Evolutionary conservation across 78 protist species (phyloP), one percentile per base, ranked within the genome.

Genomic region (Tieghemostelium lacteum): DNA sequence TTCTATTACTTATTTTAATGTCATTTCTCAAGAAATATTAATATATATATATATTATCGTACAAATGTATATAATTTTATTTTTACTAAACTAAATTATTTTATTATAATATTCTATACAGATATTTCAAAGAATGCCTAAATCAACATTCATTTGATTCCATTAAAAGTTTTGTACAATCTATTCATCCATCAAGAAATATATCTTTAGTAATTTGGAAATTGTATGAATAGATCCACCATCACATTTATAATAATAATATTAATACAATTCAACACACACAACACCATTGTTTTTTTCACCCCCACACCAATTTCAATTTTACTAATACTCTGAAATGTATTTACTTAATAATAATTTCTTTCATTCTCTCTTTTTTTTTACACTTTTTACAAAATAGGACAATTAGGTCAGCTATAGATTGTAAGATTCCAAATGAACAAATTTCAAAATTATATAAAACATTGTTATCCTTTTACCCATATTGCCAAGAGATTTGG

Each of bases 161-260:
- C 39, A 54, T 77, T 6, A 77, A 77, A 65, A 34, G 52, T 28
- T 57, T 77, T 77, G 22, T 77, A 29, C 63, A 40, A 36, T 58
- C 87, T 26, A 65, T 77, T 52, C 63, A 65, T 52, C 87, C 87
- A 29, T 65, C 63, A 54, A 31, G 87, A 65, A 65, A 63, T 50
- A 77, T 77, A 17, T 40, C 87, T 33, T 29, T 65, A 2, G 20
- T 29, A 2, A 77, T 45, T 29, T 77, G 87, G 87, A 77, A 77
- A 65, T 49, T 77, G 73, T 75, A 75, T 60, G 83, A 40, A 10
- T 17, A 57, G 36, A 19, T 65, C 16, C n/a, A 28, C 36, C n/a
- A 16, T 61, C 39, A 26, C 31, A 33, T 33, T 63, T 20, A 63
- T 22, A 63, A 63, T 22, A 29, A 8, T 57, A 60, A n/a, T n/a